A percentile compares a stretch with the other conserved stretches of the same genome.
phyloP scores from a whole-genome alignment of 345 rosid species.

The Noccaea caerulescens region DNA sequence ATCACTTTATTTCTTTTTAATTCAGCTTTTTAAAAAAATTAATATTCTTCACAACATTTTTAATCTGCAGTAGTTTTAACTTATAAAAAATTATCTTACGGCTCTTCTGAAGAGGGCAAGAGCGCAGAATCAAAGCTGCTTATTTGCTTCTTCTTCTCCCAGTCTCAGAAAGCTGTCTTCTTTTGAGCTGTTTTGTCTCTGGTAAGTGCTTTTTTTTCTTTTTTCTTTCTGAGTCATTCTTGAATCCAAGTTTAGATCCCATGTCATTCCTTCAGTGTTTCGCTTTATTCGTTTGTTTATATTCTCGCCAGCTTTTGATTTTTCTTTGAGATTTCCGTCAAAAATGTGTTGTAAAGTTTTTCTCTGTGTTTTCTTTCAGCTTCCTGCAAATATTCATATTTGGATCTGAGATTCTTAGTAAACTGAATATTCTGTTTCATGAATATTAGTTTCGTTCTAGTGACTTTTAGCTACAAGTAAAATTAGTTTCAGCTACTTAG shows the following conservation, averaged over 20 bases:
- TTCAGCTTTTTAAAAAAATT: background rate
- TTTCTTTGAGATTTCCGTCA: slow-evolving; percentile 39
- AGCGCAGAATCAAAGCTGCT: slow-evolving; percentile 17
- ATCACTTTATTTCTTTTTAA: background rate
- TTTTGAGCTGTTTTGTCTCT: slow-evolving; percentile 27
- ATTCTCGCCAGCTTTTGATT: slow-evolving; percentile 35
- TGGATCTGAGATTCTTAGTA: slow-evolving; percentile 42
- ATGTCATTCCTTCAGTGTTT: slow-evolving; percentile 30
- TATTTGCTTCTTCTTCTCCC: slow-evolving; percentile 20
- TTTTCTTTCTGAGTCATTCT: slow-evolving; percentile 21
- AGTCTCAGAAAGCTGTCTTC: slow-evolving; percentile 16
- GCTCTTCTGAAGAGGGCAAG: slow-evolving; percentile 31
- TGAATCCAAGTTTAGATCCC: slow-evolving; percentile 48
- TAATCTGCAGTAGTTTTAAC: slow-evolving; percentile 13
- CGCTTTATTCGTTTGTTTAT: background rate
- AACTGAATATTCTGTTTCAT: background rate
- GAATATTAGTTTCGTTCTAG: background rate
- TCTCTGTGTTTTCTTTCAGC: slow-evolving; percentile 33
- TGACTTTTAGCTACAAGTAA: background rate
- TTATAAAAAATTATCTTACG: slow-evolving; percentile 12
- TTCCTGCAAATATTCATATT: slow-evolving; percentile 41
- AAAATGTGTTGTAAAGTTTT: slow-evolving; percentile 37
- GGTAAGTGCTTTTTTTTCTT: slow-evolving; percentile 33
- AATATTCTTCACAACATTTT: slow-evolving; percentile 12
- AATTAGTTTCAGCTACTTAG: slow-evolving; percentile 8